Percentiles rank a stretch among this genome's conserved stretches.
These are phyloP conservation scores for Sporothrix luriei DNA, from an alignment of 2,329 filamentous ascomycete genomes.

Conservation along the genomic window DNA sequence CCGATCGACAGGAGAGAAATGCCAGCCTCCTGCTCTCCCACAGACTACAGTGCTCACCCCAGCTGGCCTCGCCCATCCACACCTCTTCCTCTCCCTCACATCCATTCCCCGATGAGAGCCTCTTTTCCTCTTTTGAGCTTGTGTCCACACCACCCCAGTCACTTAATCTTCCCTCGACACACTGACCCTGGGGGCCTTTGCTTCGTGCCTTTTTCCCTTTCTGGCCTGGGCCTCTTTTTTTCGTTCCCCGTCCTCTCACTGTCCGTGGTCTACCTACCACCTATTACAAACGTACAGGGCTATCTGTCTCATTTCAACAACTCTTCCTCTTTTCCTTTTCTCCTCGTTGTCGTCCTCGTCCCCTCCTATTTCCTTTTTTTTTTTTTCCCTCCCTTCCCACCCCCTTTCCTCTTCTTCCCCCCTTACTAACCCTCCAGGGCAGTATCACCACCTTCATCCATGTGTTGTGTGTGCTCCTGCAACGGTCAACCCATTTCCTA, in stretches of 20 bases:
- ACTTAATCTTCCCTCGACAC: conserved; percentile 31
- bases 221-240: conserved; percentile 21
- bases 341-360: background rate
- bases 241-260: background rate
- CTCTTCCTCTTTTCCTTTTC: conserved; percentile 10
- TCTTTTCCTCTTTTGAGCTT: conserved; percentile 25
- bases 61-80: conserved; percentile 21
- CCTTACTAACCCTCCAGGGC: conserved; percentile 30
- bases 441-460: conserved; percentile 30
- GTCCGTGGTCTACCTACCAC: background rate
- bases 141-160: conserved; percentile 33
- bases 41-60: background rate
- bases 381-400: conserved; percentile 21
- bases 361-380: conserved; percentile 15
- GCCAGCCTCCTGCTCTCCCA: conserved; percentile 10
- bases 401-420: conserved; percentile 7
- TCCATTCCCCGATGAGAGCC: conserved; percentile 17
- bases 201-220: conserved; percentile 27
- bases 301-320: no score
- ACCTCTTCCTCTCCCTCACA: conserved; percentile 6
- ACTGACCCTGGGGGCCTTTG: conserved; percentile 21
- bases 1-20: conserved; percentile 23
- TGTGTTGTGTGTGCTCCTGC: conserved; percentile 32
- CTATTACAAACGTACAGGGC: no score
- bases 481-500: conserved; percentile 17